phyloP scores from a whole-genome alignment of 2,329 filamentous ascomycete species.

The Stagonosporopsis chrysanthemi region DNA sequence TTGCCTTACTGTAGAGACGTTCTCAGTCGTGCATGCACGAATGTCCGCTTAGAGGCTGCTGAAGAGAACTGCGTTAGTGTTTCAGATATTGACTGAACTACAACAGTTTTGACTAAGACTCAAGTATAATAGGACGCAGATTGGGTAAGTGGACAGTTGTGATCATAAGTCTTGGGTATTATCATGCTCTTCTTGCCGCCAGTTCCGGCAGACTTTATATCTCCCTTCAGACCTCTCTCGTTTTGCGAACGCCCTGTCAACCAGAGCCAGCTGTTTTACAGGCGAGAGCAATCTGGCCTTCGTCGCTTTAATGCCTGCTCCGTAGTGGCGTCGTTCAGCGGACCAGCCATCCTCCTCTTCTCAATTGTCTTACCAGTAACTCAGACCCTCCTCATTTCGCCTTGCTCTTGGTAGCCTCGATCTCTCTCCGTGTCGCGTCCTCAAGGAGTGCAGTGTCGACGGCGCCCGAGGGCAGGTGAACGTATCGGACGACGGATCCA shows the following conservation, averaged over 20 bases:
- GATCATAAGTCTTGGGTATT: not conserved
- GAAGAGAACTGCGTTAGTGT: too few species aligned
- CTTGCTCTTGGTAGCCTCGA: slow-evolving; percentile 48
- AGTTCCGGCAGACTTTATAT: not conserved
- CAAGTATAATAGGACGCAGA: not conserved
- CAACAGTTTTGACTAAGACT: not conserved
- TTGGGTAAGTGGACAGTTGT: not conserved
- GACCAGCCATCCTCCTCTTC: not conserved
- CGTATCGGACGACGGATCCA: slow-evolving; percentile 90
- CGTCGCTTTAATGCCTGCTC: not conserved
- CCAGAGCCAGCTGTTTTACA: not conserved
- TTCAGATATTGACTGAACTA: not conserved
- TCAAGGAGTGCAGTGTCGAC: slow-evolving; percentile 88
- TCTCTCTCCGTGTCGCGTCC: slow-evolving; percentile 70
- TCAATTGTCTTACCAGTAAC: too few species aligned
- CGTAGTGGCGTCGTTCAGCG: not conserved
- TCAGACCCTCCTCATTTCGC: slow-evolving; percentile 40
- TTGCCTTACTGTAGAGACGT: too few species aligned
- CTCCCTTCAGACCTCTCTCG: not conserved
- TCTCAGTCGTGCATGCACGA: not conserved
- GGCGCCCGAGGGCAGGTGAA: slow-evolving; percentile 81
- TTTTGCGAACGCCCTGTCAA: not conserved
- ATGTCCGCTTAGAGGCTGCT: not conserved
- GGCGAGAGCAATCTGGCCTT: too few species aligned
- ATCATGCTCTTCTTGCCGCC: not conserved